Evolutionary conservation across 345 rosid genomes (phyloP), one percentile per base, ranked within the genome.

Genomic region (Citrus cavaleriei): DNA sequence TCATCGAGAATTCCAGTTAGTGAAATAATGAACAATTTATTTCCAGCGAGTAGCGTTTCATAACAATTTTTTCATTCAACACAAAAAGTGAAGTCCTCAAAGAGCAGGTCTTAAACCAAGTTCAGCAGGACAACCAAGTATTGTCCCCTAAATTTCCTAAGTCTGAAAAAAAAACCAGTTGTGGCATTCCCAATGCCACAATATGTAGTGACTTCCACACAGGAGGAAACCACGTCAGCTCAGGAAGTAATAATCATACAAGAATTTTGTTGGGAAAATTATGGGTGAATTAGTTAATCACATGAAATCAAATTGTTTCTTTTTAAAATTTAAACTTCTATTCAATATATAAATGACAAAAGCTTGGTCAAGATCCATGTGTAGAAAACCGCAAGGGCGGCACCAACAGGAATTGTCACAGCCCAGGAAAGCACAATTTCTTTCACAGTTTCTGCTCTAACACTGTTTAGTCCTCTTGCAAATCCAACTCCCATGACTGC

Each of bases 401-500:
- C 99, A 34, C 99, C 99, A 51, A 85, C 95, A 28, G 99, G 99
- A 60, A 96, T 94, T 1, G 99, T 96, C 55, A 96, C 94, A 0
- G 78, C 88, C 98, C 99, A 94, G 25, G 99, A 96, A 73, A 87
- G 85, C 79, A 91, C 97, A 16, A 96, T 96, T 86, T 94, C 99
- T 86, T 80, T 86, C 72, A 96, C 97, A 4, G 95, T 93, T 87
- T 94, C 99, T 27, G 93, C 89, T 82, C 98, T 88, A 70, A 96
- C 98, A 67, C 88, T 90, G 72, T 94, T 96, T 60, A 94, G 91
- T 25, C 99, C 99, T 67, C 99, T 90, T 0, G 98, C 99, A 42
- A 96, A 94, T 4, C 99, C 99, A 7, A 96, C 99, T 24, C 99
- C 99, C 99, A 96, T 96, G 62, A 96, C 99, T 16, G 98, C 97